A percentile compares a stretch with the other conserved stretches of the same genome.
These are phyloP conservation scores for Parmelia sp. DNA, from an alignment of 495 filamentous ascomycete genomes.

Conservation along the genomic window DNA sequence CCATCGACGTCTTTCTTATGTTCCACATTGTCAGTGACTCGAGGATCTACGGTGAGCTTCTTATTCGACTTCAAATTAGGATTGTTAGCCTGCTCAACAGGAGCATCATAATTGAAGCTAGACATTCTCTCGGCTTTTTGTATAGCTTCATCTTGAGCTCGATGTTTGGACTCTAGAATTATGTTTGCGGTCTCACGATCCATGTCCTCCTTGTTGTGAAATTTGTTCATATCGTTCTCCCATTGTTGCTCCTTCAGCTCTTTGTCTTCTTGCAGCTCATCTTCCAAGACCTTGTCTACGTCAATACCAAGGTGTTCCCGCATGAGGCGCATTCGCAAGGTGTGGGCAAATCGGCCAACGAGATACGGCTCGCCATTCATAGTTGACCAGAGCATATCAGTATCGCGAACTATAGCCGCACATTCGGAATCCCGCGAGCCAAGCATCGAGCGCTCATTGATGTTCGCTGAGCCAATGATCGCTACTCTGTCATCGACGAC, in stretches of 20 bases:
- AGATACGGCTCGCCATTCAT: slow-evolving; percentile 86
- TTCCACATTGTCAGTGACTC: slow-evolving; percentile 55
- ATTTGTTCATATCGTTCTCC: slow-evolving; percentile 48
- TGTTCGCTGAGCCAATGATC: slow-evolving; percentile 96
- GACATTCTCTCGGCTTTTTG: slow-evolving; percentile 53
- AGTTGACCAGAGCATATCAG: slow-evolving; percentile 83
- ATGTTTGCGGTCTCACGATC: slow-evolving; percentile 42
- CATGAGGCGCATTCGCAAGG: slow-evolving; percentile 89
- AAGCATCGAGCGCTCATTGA: slow-evolving; percentile 96
- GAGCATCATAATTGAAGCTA: slow-evolving; percentile 82
- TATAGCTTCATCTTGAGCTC: slow-evolving; percentile 56
- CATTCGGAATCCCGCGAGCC: slow-evolving; percentile 88
- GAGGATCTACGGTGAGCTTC: slow-evolving; percentile 55
- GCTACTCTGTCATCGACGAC: slow-evolving; percentile 90
- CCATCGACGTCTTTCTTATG: slow-evolving; percentile 75
- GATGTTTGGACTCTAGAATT: slow-evolving; percentile 51
- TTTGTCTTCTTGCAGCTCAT: slow-evolving; percentile 47
- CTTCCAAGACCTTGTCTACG: slow-evolving; percentile 82
- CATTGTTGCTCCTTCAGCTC: slow-evolving; percentile 24
- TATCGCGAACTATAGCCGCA: slow-evolving; percentile 86
- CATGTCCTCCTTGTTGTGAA: slow-evolving; percentile 40
- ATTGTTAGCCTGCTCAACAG: slow-evolving; percentile 59
- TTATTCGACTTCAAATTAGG: slow-evolving; percentile 55
- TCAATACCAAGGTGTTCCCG: slow-evolving; percentile 94
- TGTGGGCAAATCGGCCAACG: slow-evolving; percentile 89